phyloP scores from a whole-genome alignment of 768 basidiomycete genomes.

The Xanthoconium purpureum region DNA sequence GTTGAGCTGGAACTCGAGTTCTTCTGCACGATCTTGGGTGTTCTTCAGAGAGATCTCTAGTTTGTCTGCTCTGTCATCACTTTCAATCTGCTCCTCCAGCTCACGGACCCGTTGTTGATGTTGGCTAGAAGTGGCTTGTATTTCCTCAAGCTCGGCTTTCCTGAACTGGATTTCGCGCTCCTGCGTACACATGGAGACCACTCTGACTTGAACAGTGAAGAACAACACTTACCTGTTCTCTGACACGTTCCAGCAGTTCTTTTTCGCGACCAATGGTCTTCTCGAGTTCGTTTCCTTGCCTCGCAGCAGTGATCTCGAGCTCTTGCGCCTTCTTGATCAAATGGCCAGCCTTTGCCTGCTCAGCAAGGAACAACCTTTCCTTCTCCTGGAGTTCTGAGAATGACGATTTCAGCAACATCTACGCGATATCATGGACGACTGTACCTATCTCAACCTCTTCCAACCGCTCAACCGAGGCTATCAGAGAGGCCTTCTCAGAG shows the following conservation, averaged over 20 bases:
- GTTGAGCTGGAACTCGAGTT: slow-evolving; percentile 78
- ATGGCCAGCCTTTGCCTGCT: slow-evolving; percentile 38
- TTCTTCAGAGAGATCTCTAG: slow-evolving; percentile 72
- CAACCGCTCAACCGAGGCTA: slow-evolving; percentile 54
- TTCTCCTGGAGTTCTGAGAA: slow-evolving; percentile 43
- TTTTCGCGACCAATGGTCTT: slow-evolving; percentile 44
- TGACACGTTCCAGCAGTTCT: slow-evolving; percentile 38
- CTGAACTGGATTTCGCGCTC: slow-evolving; percentile 73
- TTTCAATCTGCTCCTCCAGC: slow-evolving; percentile 78
- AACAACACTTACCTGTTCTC: slow-evolving; percentile 30
- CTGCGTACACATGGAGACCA: slow-evolving; percentile 31
- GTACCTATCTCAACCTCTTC: slow-evolving; percentile 61
- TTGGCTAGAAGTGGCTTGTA: slow-evolving; percentile 51
- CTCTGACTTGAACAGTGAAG: background rate
- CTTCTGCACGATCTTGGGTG: slow-evolving; percentile 77
- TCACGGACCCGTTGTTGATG: slow-evolving; percentile 61
- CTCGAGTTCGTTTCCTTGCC: slow-evolving; percentile 42
- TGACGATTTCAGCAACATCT: background rate
- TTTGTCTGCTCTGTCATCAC: slow-evolving; percentile 75
- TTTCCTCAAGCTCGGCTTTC: slow-evolving; percentile 51
- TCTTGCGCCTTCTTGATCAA: slow-evolving; percentile 43
- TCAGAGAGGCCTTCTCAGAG: slow-evolving; percentile 63
- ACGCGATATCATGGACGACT: slow-evolving; percentile 15
- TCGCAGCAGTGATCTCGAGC: slow-evolving; percentile 40
- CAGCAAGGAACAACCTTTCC: slow-evolving; percentile 40